Evolutionary conservation across 768 basidiomycete species (phyloP).

Genomic region (Kockovaella imperatae): DNA sequence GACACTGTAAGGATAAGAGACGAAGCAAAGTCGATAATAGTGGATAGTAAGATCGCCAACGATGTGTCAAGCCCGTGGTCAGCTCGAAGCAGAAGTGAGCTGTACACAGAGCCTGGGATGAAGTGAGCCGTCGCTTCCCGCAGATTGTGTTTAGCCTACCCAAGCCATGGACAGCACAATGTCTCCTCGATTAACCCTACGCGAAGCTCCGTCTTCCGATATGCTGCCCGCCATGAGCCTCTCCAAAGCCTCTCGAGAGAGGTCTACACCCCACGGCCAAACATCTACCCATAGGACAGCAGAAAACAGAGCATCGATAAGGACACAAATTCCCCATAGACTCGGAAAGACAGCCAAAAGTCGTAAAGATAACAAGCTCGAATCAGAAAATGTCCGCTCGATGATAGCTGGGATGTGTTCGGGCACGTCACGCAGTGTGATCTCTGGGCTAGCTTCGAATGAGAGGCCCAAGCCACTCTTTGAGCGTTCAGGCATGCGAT

Average conservation of each 20-base stretch:
- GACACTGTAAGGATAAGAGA: conserved; percentile 82
- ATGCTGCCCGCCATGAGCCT: conserved; percentile 13
- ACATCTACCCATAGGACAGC: conserved; percentile 25
- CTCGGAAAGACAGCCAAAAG: conserved; percentile 39
- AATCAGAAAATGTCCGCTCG: conserved; percentile 13
- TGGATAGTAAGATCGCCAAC: conserved; percentile 88
- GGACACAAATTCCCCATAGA: conserved; percentile 23
- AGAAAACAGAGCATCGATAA: conserved; percentile 15
- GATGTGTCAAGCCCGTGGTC: conserved; percentile 76
- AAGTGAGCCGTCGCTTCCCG: not conserved
- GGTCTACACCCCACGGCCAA: conserved; percentile 36
- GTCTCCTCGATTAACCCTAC: conserved; percentile 17
- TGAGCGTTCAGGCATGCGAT: not conserved
- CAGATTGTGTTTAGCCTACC: conserved; percentile 19
- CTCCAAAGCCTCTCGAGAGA: conserved; percentile 26
- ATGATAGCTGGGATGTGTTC: conserved; percentile 9
- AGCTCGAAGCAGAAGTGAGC: conserved; percentile 81
- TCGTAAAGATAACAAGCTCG: conserved; percentile 28
- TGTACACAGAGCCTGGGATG: conserved; percentile 63
- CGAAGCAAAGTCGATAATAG: conserved; percentile 81
- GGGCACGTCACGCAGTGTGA: not conserved
- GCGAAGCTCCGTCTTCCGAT: conserved; percentile 15
- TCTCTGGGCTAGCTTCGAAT: not conserved
- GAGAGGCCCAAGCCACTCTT: conserved; percentile 1
- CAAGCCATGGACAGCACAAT: conserved; percentile 33